Percentiles rank a stretch among this genome's conserved stretches.
Conservation (phyloP, 257 asterid genomes). For the Galeopsis tetrahit region DNA sequence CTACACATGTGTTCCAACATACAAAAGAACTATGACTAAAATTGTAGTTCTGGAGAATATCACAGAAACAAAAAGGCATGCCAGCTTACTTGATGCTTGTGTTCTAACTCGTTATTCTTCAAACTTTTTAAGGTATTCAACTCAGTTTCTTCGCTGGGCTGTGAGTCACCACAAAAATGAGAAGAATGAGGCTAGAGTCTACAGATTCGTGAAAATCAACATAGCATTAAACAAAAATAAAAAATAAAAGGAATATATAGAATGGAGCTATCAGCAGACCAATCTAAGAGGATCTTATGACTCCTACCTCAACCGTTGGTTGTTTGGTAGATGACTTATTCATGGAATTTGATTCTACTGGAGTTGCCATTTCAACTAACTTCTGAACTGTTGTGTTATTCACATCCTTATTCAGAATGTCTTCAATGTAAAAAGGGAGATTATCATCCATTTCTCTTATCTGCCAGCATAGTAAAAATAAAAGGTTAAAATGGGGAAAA, state of each 20-base stretch:
- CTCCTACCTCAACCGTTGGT: constrained; percentile 51
- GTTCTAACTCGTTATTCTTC: constrained; percentile 42
- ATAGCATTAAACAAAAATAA: neutral
- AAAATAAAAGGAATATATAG: neutral
- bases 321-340: constrained; percentile 41
- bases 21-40: constrained; percentile 6
- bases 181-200: constrained; percentile 28
- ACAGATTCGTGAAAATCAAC: constrained; percentile 11
- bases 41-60: neutral
- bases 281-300: constrained; percentile 12
- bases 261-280: neutral
- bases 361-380: constrained; percentile 43
- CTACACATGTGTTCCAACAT: constrained; percentile 24
- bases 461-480: constrained; percentile 48
- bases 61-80: constrained; percentile 1
- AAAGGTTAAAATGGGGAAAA: constrained; percentile 6
- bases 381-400: constrained; percentile 33
- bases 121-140: constrained; percentile 41
- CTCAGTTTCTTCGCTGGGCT: constrained; percentile 51
- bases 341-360: constrained; percentile 43
- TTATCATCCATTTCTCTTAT: constrained; percentile 67
- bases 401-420: constrained; percentile 46
- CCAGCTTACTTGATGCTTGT: constrained; percentile 61
- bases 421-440: constrained; percentile 71
- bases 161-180: constrained; percentile 21